A percentile compares a stretch with the other conserved stretches of the same genome.
phyloP scores from a whole-genome alignment of 1,284 basidiomycete species.

The Leccinum pallidistipes region DNA sequence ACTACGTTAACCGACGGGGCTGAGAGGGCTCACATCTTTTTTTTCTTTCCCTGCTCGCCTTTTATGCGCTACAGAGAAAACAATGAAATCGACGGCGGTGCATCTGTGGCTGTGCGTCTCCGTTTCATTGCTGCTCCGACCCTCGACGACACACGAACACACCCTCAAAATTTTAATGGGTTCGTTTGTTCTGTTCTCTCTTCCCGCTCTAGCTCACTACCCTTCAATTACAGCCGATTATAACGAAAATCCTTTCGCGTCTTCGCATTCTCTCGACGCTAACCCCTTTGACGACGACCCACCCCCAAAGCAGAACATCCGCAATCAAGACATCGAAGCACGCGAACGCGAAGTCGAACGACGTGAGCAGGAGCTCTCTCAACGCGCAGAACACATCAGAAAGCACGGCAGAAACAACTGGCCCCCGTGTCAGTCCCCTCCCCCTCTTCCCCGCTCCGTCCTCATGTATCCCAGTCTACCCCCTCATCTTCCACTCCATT shows the following conservation, averaged over 20 bases:
- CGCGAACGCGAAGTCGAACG: conserved; percentile 81
- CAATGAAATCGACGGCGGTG: background rate
- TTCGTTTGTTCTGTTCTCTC: conserved; percentile 6
- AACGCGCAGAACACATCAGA: conserved; percentile 71
- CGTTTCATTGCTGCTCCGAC: background rate
- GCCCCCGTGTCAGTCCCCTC: conserved; percentile 67
- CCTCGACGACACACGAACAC: background rate
- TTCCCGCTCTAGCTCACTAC: conserved; percentile 10
- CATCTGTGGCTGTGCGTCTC: conserved; percentile 5
- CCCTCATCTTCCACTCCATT: conserved; percentile 93
- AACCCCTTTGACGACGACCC: conserved; percentile 84
- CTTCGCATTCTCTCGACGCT: conserved; percentile 76
- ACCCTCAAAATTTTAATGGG: conserved; percentile 18
- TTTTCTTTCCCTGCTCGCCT: background rate
- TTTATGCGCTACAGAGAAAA: background rate
- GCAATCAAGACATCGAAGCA: conserved; percentile 63
- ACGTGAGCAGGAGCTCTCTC: conserved; percentile 69
- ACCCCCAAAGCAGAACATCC: conserved; percentile 34
- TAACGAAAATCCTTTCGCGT: conserved; percentile 77
- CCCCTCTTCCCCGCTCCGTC: conserved; percentile 16
- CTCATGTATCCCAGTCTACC: conserved; percentile 67
- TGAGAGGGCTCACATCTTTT: background rate
- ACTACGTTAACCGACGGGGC: background rate
- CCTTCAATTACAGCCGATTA: conserved; percentile 36
- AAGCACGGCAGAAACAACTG: conserved; percentile 87